Conservation (phyloP, 306 rosid genomes). For the Pachyrhizus erosus region DNA sequence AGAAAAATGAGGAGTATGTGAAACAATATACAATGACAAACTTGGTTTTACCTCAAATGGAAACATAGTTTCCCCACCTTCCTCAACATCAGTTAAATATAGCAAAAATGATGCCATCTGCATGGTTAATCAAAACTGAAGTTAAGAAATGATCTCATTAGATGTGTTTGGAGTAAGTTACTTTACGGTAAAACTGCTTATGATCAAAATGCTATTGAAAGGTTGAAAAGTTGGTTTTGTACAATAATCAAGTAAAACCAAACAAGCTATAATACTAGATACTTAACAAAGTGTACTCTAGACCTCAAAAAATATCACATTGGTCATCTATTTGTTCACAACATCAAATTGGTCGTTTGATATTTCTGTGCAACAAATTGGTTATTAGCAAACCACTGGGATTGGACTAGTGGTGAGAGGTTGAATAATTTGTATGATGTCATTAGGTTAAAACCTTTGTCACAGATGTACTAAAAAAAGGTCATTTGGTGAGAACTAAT, state of each 20-base stretch:
- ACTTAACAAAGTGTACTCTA: neutral
- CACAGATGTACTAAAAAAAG: neutral
- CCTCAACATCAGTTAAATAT: constrained; percentile 75
- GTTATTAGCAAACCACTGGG: neutral
- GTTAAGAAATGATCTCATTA: constrained; percentile 6
- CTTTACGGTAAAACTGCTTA: constrained; percentile 14
- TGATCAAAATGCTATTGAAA: constrained; percentile 14
- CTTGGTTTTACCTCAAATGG: constrained; percentile 76
- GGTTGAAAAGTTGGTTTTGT: neutral
- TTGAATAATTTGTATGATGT: neutral
- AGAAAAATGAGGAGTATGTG: neutral
- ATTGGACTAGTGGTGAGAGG: neutral
- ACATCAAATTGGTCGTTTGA: constrained; percentile 7
- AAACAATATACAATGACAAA: constrained; percentile 21
- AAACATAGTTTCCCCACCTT: constrained; percentile 91
- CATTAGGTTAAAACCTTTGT: neutral
- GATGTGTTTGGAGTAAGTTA: constrained; percentile 3
- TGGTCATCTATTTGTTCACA: neutral
- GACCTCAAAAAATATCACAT: neutral
- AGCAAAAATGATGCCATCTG: constrained; percentile 87
- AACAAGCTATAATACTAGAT: neutral
- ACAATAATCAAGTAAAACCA: neutral
- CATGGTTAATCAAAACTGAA: constrained; percentile 39
- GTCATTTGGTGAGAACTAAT: neutral
- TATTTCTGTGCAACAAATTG: neutral